Evolutionary conservation across 176 grass and related monocot genomes (phyloP).

Genomic region (Oryza meridionalis): DNA sequence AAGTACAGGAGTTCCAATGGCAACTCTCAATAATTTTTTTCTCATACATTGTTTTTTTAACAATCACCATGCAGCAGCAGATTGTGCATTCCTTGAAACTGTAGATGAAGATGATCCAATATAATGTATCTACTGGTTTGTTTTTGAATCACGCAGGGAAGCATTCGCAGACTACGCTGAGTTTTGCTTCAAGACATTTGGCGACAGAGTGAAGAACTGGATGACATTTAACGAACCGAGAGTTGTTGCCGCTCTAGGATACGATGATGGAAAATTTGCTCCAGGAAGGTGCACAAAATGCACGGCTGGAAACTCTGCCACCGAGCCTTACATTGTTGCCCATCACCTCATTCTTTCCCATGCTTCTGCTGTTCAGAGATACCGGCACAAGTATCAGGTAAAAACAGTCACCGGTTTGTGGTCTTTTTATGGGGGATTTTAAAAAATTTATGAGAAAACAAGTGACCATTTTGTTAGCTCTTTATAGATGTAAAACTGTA

Average conservation of each 20-base stretch:
- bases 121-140: not conserved
- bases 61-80: too few species aligned
- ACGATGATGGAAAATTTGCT: conserved; percentile 55
- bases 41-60: not conserved
- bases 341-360: conserved; percentile 69
- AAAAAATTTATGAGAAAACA: too few species aligned
- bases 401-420: not conserved
- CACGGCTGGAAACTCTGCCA: conserved; percentile 51
- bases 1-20: not conserved
- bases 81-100: not conserved
- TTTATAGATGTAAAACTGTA: too few species aligned
- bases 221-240: conserved; percentile 65
- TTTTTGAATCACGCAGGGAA: conserved; percentile 28
- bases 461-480: too few species aligned
- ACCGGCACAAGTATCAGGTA: conserved; percentile 66
- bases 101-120: not conserved
- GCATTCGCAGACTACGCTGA: conserved; percentile 51
- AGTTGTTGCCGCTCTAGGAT: conserved; percentile 57
- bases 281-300: conserved; percentile 55
- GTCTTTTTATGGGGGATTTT: too few species aligned
- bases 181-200: conserved; percentile 56
- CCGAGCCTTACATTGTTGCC: conserved; percentile 58
- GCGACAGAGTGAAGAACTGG: conserved; percentile 64
- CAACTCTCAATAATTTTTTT: not conserved
- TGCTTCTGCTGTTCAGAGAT: conserved; percentile 57